Base-by-base conservation (phyloP, 306 rosid genomes). In the Glycyrrhiza uralensis region DNA sequence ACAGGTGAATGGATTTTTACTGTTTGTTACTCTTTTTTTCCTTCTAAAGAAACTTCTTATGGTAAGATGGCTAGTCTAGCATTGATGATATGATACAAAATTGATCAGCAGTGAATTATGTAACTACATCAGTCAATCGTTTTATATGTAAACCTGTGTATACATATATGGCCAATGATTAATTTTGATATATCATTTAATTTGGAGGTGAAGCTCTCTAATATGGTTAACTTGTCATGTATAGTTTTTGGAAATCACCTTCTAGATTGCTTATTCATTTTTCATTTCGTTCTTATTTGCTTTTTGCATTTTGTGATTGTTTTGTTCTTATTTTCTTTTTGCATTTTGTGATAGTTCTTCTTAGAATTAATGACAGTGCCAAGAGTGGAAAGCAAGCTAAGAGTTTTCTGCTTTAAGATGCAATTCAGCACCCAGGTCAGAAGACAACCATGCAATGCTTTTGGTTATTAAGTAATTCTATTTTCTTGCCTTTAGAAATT, bases 291-390 rank as follows among this genome's bases (percentile, higher is more conserved):
- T 76, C 79, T 64, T 58, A 71, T 78, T 81, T 80, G 74, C 66
- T 56, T 75, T 24, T 54, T 74, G 28, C 66, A 26, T 30, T 74
- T 71, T 66, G 28, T 71, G 32, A 68, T 74, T 87, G 96, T 90
- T 88, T 17, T 20, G n/a, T 68, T 79, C 80, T 73, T 47, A 73
- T 78, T 83, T 82, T 66, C 63, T 49, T 74, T 20, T 52, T 75
- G 30, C 74, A 44, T 52, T 77, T 66, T 71, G 35, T 76, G 49
- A 74, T 76, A 94, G 98, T 94, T 89, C 80, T 94, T 94, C 81
- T 51, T 87, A 63, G 97, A 91, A 81, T 41, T 89, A 82, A 87
- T 94, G 98, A 91, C 83, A 85, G 98, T 94, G 19, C 98, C 98
- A 23, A 83, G 97, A 77, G 96, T 87, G 45, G 96, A 91, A 69